Conservation (phyloP, 345 rosid genomes). For the Cardamine occulta region DNA sequence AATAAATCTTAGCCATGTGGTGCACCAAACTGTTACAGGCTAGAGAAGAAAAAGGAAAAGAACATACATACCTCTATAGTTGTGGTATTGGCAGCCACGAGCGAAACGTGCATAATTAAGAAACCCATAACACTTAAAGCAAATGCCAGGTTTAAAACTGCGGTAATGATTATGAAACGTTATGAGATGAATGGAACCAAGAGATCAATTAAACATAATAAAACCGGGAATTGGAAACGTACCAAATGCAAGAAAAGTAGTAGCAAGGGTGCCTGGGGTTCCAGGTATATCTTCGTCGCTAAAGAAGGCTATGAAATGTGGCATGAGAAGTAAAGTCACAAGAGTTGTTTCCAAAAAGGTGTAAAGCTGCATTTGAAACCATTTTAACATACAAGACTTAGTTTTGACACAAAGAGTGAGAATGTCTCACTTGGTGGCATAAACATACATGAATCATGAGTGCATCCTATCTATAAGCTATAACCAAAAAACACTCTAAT, state of each 20-base stretch:
- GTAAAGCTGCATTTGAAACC: constrained; percentile 74
- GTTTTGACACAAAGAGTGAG: constrained; percentile 5
- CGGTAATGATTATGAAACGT: constrained; percentile 29
- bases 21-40: constrained; percentile 12
- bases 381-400: neutral
- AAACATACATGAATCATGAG: neutral
- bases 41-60: neutral
- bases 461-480: neutral
- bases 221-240: constrained; percentile 21
- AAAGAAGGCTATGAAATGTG: constrained; percentile 88
- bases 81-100: constrained; percentile 87
- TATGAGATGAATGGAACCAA: neutral
- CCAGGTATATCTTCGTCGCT: constrained; percentile 96
- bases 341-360: constrained; percentile 93
- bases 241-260: constrained; percentile 98
- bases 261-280: constrained; percentile 88
- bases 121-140: constrained; percentile 95
- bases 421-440: neutral
- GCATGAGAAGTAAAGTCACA: constrained; percentile 80
- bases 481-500: neutral
- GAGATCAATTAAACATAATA: neutral
- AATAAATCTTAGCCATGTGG: constrained; percentile 4
- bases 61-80: constrained; percentile 79
- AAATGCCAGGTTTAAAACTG: constrained; percentile 94
- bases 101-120: constrained; percentile 87